A percentile compares a stretch with the other conserved stretches of the same genome.
Evolutionary conservation across 345 rosid genomes (phyloP).

Genomic region (Populus deltoides): DNA sequence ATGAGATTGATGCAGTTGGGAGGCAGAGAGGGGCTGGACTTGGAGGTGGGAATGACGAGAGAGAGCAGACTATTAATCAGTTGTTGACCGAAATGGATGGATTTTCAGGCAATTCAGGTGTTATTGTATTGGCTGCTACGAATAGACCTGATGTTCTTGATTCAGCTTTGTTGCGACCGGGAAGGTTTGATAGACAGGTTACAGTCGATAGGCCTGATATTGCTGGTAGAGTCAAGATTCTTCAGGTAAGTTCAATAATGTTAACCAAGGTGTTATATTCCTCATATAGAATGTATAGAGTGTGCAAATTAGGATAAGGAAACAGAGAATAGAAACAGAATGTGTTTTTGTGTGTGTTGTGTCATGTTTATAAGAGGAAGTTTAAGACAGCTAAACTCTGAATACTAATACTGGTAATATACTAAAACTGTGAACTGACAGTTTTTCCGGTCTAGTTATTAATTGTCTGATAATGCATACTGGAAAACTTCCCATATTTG

Average conservation of each 20-base stretch:
- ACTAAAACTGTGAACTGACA: neutral
- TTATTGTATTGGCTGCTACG: conserved; percentile 87
- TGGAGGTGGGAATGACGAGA: conserved; percentile 94
- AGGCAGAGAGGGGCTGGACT: conserved; percentile 95
- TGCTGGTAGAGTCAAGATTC: conserved; percentile 86
- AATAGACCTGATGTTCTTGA: conserved; percentile 87
- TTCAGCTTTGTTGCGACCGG: conserved; percentile 77
- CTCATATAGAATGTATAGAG: neutral
- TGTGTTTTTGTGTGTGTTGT: neutral
- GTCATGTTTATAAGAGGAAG: neutral
- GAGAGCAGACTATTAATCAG: conserved; percentile 88
- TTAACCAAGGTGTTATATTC: neutral
- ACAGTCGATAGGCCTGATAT: conserved; percentile 90
- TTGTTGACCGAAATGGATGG: conserved; percentile 93
- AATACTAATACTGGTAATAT: neutral
- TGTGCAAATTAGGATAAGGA: neutral
- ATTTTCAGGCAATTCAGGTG: conserved; percentile 80
- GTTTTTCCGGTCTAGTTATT: neutral
- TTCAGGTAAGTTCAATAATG: conserved; percentile 51
- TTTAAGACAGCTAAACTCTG: neutral
- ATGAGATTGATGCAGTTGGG: conserved; percentile 92
- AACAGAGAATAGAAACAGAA: neutral
- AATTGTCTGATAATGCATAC: neutral
- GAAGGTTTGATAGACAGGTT: conserved; percentile 89
- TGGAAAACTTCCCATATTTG: neutral